Base-by-base conservation (phyloP, 352 stramenopile genomes). In the Globisporangium irregulare region DNA sequence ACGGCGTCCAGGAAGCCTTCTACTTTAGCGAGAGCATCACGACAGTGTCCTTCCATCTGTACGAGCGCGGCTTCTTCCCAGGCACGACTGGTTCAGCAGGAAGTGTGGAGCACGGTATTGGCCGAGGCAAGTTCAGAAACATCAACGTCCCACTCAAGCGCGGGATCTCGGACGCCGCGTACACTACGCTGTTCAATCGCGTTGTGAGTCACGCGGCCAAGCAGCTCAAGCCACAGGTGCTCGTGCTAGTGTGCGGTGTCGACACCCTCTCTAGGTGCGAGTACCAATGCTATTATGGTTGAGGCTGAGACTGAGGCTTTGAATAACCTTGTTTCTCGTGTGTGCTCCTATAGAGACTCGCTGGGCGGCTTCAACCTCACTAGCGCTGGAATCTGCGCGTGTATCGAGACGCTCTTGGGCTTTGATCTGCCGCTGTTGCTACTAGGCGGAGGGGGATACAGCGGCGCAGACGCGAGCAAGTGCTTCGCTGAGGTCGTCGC, bases 191-290 rank as follows among this genome's bases (percentile, higher is more conserved):
- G 2, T 91, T 90, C 59, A 61, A 77, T 4, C 64, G 71, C 1
- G 50, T 86, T 7, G 61, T 92, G 2, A 29, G 58, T 24, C 74
- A 75, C 29, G 70, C 85, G n/a, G 73, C 79, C 1, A 69, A 79
- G 18, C 58, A 62, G 7, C 72, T 92, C 24, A 63, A 77, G 20
- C 81, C 84, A 0, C 41, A 87, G n/a, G 65, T 73, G 1, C 27
- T 93, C 18, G 82, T 93, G 34, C 60, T 95, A 9, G 76, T 84
- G 50, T 86, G 87, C n/a, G 84, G 84, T 8, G 84, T 90, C n/a
- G 82, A 95, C 66, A 89, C 82, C 22, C 59, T 87, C 55, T 67
- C 76, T 4, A 73, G 65, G 69, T 75, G 68, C 59, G 62, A 46
- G 32, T 27, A 24, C 41, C 4, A 50, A 50, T 22, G 32, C 24